Evolutionary conservation across 768 basidiomycete genomes (phyloP), one percentile per base, ranked within the genome.

Genomic region (Dendrothele bispora): DNA sequence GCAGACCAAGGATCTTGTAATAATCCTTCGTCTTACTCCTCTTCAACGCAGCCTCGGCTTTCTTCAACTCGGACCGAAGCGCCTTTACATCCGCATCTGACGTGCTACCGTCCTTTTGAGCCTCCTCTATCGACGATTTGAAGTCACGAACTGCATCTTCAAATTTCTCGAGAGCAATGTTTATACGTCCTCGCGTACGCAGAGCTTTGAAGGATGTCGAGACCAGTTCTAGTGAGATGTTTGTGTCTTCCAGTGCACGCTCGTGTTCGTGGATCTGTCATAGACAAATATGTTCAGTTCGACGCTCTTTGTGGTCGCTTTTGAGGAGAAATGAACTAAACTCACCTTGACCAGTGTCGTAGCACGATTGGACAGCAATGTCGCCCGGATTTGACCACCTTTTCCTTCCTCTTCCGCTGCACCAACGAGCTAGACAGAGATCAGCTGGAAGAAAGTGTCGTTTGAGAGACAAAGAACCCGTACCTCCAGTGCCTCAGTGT

Each of bases 11-110:
- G 55, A 90, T 90, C 69, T 89, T 88, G 64, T 89, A 90, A 60
- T 91, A 91, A 59, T 94, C 91, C 67, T 92, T 93, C 46, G 87
- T 84, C 73, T 94, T 93, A 69, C 88, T 91, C 54, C 86, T 71
- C 75, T 92, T 93, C 53, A 93, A 69, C 43, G 79, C 84, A 3
- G 79, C 80, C 66, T 95, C 90, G 0, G 91, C 91, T 63, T 91
- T 88, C 65, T 80, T 84, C 34, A 92, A 71, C 59, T 95, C 91
- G 0, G 60, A 55, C 48, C 70, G 77, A 41, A 92, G 72, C 18
- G 78, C 72, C 8, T 81, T 73, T 25, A 82, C 75, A 55, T 92
- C 90, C 0, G 67, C 72, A 3, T 83, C 84, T 26, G 73, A 65
- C 11, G 69, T 63, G 10, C 64, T 75, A 18, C 78, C 80, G 27